Conservation (phyloP, 1,284 basidiomycete genomes). For the Afroboletus lepidellus region DNA sequence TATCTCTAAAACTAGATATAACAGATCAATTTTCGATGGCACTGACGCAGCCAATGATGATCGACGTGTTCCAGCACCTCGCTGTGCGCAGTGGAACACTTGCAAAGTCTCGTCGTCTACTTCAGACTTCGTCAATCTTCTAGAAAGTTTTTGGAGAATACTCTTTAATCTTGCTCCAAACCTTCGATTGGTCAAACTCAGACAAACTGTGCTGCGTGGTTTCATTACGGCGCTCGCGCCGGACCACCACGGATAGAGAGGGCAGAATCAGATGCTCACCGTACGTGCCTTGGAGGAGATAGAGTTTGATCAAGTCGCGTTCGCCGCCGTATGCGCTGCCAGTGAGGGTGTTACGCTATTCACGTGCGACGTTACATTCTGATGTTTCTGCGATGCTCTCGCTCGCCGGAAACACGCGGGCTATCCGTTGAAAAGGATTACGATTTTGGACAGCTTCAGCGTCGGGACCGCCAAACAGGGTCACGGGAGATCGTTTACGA, state of each 20-base stretch:
- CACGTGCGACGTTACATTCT: neutral
- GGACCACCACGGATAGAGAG: constrained; percentile 2
- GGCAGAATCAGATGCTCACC: neutral
- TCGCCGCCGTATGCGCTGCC: neutral
- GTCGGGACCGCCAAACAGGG: neutral
- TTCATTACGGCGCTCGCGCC: neutral
- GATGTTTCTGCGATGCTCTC: neutral
- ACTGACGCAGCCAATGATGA: neutral
- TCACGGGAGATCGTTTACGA: neutral
- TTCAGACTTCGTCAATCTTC: neutral
- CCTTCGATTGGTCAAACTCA: constrained; percentile 3
- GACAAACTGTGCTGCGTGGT: neutral
- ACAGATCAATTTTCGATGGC: neutral
- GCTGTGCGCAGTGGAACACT: neutral
- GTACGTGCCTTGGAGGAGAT: constrained; percentile 2
- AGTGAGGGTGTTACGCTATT: neutral
- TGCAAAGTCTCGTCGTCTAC: neutral
- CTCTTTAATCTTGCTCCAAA: constrained; percentile 1
- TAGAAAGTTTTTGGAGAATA: neutral
- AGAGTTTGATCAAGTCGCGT: neutral
- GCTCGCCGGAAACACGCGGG: constrained; percentile 1
- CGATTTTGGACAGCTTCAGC: neutral
- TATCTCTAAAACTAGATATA: constrained; percentile 1
- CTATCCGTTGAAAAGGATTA: neutral
- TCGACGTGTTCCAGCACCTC: neutral